A percentile compares a stretch with the other conserved stretches of the same genome.
Evolutionary conservation across 2,329 filamentous ascomycete genomes (phyloP).

Genomic region (Claviceps arundinis): DNA sequence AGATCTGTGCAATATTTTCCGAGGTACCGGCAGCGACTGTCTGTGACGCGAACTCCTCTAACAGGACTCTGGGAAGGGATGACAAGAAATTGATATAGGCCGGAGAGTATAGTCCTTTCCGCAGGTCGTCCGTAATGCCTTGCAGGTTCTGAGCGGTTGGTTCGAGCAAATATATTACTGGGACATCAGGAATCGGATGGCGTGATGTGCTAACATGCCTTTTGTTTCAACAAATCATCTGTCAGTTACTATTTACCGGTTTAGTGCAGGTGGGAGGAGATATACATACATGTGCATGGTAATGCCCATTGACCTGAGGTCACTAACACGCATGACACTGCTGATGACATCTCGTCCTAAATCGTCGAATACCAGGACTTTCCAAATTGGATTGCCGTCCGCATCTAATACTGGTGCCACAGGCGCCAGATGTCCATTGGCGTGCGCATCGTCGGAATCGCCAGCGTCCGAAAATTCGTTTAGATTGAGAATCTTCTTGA

Average conservation of each 20-base stretch:
- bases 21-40: conserved; percentile 74
- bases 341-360: conserved; percentile 88
- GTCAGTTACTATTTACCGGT: not conserved
- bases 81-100: conserved; percentile 96
- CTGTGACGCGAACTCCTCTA: conserved; percentile 89
- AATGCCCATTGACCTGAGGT: conserved; percentile 85
- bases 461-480: conserved; percentile 58
- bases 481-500: conserved; percentile 90
- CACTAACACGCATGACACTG: conserved; percentile 86
- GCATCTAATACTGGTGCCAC: conserved; percentile 71
- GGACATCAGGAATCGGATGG: conserved; percentile 89
- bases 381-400: conserved; percentile 91
- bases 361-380: conserved; percentile 91
- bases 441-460: conserved; percentile 47
- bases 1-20: conserved; percentile 83
- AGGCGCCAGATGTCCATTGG: conserved; percentile 52
- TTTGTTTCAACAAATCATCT: not conserved
- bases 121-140: conserved; percentile 71
- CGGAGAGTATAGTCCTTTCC: conserved; percentile 78
- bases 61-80: conserved; percentile 74
- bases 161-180: conserved; percentile 91
- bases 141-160: conserved; percentile 71
- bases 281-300: conserved; percentile 75
- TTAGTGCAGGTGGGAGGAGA: not conserved
- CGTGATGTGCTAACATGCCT: conserved; percentile 71